Evolutionary conservation across 1,284 basidiomycete species (phyloP).

Genomic region (Papiliotrema laurentii): DNA sequence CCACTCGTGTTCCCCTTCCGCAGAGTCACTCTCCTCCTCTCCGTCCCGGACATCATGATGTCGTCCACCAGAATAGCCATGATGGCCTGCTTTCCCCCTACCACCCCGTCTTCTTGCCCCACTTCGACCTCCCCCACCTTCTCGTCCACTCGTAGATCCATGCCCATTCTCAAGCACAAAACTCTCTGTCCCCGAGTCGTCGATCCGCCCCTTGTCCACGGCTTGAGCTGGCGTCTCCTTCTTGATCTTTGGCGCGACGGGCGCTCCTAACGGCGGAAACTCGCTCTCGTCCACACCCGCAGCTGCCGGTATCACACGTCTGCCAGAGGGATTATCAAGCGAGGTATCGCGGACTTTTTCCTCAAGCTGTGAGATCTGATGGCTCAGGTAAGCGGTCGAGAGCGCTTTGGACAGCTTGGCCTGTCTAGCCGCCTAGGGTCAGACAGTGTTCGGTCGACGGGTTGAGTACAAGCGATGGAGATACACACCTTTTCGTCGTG

Average conservation of each 20-base stretch:
- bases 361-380: slow-evolving; percentile 47
- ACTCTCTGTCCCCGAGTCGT: background rate
- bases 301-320: background rate
- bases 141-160: background rate
- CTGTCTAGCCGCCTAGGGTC: slow-evolving; percentile 32
- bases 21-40: slow-evolving; percentile 4
- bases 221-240: background rate
- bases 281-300: slow-evolving; percentile 2
- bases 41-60: slow-evolving; percentile 1
- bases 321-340: background rate
- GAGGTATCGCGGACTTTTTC: slow-evolving; percentile 20
- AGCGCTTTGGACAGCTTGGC: slow-evolving; percentile 44
- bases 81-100: background rate
- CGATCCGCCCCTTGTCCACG: background rate
- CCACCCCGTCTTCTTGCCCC: slow-evolving; percentile 8
- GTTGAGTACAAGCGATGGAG: too few species aligned
- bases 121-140: background rate
- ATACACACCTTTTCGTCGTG: background rate
- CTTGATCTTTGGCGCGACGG: background rate
- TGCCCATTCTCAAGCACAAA: background rate
- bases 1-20: slow-evolving; percentile 47
- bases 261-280: slow-evolving; percentile 4
- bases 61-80: background rate
- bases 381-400: slow-evolving; percentile 44
- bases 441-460: background rate